phyloP scores from a whole-genome alignment of 1,139 yeast genomes.

The Saccharomyces hybrid region DNA sequence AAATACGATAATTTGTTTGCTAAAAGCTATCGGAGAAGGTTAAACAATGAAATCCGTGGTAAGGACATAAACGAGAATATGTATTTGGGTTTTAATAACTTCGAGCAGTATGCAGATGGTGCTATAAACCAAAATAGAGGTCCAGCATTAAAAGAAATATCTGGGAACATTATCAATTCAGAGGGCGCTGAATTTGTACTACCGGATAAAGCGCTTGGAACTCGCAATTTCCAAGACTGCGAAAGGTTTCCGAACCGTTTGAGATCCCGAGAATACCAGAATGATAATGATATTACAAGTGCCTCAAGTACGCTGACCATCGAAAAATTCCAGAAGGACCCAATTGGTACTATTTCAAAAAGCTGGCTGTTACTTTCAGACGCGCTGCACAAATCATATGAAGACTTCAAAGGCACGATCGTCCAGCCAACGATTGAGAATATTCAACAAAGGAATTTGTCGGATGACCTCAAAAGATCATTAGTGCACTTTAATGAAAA shows the following conservation, averaged over 20 bases:
- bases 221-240: neutral
- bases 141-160: neutral
- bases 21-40: neutral
- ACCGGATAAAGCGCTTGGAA: neutral
- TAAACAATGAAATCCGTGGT: neutral
- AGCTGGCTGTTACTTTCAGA: conserved; percentile 96
- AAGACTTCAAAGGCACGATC: conserved; percentile 75
- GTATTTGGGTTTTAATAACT: neutral
- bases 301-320: neutral
- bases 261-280: neutral
- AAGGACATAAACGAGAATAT: neutral
- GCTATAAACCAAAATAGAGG: neutral
- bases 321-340: conserved; percentile 74
- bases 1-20: neutral
- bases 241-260: neutral
- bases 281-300: neutral
- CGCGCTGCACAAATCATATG: conserved; percentile 71
- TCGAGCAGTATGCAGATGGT: neutral
- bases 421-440: conserved; percentile 84
- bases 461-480: conserved; percentile 73
- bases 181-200: neutral
- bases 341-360: conserved; percentile 72
- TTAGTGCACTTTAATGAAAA: conserved; percentile 90
- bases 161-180: neutral
- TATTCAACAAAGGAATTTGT: conserved; percentile 67